Base-by-base conservation (phyloP, 306 rosid genomes). In the Luffa aegyptiaca region DNA sequence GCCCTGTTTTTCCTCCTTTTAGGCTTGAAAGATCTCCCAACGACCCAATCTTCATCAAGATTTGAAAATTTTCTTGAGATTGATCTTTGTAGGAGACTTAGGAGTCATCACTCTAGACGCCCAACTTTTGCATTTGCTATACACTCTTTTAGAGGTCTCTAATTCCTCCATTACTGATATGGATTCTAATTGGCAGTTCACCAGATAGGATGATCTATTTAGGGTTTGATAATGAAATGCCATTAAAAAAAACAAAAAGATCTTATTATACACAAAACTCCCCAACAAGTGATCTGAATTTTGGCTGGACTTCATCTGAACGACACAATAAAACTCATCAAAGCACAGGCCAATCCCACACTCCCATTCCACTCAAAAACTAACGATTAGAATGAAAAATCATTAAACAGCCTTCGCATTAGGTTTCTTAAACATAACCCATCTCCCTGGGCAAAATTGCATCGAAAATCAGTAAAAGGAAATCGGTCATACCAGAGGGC, bases 401-500 rank as follows among this genome's bases (percentile, higher is more conserved):
- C 8, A 39, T 70, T 4, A 10, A 45, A 10, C 56, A 4, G n/a
- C 35, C 36, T 49, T 70, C 10, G 8, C 53, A 20, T 45, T 20
- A 45, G 65, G 37, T n/a, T 39, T 37, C 2, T 2, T 6, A 17
- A 39, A 66, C 20, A 66, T 5, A 66, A 39, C 49, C 73, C 49
- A 36, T 39, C 11, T 36, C 31, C 73, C 73, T 0, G 17, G 5
- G 1, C 20, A 36, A 7, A 39, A 66, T 4, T 63, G 13, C 31
- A 17, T 57, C 37, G 65, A 26, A 21, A 59, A 59, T 13, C 35
- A 71, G 37, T 5, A 52, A 10, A 56, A 11, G 18, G 6, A 21
- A 68, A 48, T 4, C 5, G 17, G 35, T 4, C 56, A 79, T 86
- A 89, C 92, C 92, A 26, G 82, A 48, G 75, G 85, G 86, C 79